phyloP scores from a whole-genome alignment of 2,329 filamentous ascomycete species.

The Esteya vermicola region DNA sequence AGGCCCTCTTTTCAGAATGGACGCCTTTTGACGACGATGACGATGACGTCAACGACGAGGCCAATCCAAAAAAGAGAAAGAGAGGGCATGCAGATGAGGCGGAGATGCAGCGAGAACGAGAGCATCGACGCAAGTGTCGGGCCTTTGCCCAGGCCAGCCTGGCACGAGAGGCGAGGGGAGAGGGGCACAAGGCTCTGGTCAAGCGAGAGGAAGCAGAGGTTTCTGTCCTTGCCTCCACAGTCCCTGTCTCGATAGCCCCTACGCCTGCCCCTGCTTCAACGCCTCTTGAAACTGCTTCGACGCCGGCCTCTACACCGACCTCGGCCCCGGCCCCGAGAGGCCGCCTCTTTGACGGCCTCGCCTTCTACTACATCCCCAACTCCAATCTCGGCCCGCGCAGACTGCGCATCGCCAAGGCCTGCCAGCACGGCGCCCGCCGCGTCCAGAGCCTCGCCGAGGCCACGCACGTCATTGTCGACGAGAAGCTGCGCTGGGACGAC shows the following conservation, averaged over 20 bases:
- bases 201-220: too few relatives aligned
- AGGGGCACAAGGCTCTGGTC: background rate
- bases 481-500: constrained; percentile 46
- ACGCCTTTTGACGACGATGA: background rate
- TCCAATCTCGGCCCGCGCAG: constrained; percentile 57
- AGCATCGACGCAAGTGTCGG: constrained; percentile 18
- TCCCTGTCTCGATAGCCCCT: too few relatives aligned
- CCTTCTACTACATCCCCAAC: constrained; percentile 70
- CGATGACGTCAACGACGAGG: background rate
- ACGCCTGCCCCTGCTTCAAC: too few relatives aligned
- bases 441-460: constrained; percentile 42
- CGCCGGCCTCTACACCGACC: background rate
- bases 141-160: constrained; percentile 12
- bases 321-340: constrained; percentile 15
- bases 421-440: constrained; percentile 64
- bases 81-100: too few relatives aligned
- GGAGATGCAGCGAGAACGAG: constrained; percentile 15
- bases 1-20: constrained; percentile 1
- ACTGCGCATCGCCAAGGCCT: constrained; percentile 58
- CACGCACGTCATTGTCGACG: constrained; percentile 73
- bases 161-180: background rate
- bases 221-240: too few relatives aligned
- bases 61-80: background rate
- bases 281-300: background rate
- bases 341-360: constrained; percentile 45